Conservation (phyloP, 192 early-diverging fungal genomes). For the Coemansia sp. region DNA sequence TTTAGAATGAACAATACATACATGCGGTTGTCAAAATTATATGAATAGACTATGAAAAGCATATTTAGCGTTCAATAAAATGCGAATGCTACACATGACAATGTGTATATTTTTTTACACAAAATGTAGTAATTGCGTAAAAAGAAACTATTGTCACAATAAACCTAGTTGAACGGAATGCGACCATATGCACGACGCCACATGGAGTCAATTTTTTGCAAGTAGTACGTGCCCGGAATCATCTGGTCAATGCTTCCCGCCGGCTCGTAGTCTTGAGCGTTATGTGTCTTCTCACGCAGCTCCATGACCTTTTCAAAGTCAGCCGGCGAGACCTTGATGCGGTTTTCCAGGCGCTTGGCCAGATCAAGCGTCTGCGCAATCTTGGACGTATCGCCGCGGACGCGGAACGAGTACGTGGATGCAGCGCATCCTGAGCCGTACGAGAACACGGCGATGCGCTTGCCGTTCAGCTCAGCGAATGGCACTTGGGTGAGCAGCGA, state of each 20-base stretch:
- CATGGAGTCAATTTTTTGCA: constrained; percentile 86
- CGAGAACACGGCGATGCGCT: constrained; percentile 88
- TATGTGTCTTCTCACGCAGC: constrained; percentile 85
- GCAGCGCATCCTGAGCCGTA: constrained; percentile 97
- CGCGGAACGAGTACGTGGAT: constrained; percentile 89
- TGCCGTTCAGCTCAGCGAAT: constrained; percentile 70
- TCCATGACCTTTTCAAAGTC: constrained; percentile 79
- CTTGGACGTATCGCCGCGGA: constrained; percentile 62
- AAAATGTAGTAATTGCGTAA: too few relatives aligned
- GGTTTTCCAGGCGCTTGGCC: constrained; percentile 66
- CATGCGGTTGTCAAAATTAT: too few relatives aligned
- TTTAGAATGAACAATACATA: too few relatives aligned
- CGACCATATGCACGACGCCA: constrained; percentile 87
- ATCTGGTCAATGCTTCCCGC: constrained; percentile 65
- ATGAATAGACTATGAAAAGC: too few relatives aligned
- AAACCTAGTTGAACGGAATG: constrained; percentile 42
- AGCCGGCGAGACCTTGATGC: constrained; percentile 73
- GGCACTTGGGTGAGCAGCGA: constrained; percentile 76
- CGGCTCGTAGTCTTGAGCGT: constrained; percentile 78
- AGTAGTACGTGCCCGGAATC: constrained; percentile 83
- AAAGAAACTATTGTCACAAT: too few relatives aligned
- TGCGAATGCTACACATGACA: too few relatives aligned
- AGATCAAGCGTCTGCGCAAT: constrained; percentile 69
- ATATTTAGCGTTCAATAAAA: too few relatives aligned
- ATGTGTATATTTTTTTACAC: too few relatives aligned